Evolutionary conservation across 768 basidiomycete genomes (phyloP), one percentile per base, ranked within the genome.

Genomic region (Tulasnella sp.): DNA sequence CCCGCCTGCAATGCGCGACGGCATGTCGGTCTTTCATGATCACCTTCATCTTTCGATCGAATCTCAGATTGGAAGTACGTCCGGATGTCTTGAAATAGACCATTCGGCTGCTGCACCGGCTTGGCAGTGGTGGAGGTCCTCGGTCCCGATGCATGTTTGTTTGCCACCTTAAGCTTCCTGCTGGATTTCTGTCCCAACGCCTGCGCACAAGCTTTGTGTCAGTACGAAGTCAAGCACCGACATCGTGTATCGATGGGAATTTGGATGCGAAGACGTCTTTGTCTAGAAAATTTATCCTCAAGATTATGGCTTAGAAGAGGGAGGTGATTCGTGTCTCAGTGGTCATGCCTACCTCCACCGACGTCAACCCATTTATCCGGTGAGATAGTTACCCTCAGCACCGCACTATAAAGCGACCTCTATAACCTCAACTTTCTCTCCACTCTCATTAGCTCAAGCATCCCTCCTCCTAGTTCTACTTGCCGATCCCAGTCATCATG

Each of bases 1-100:
- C 91, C 94, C 94, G 95, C 42, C 91, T 88, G 94, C 94, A 96
- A 82, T 92, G 90, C 0, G 94, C 95, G 55, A 97, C 92, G 4
- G 93, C 92, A 83, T 93, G 90, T 92, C 93, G 95, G 81, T 89
- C 88, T 83, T 95, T 95, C 80, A 96, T 86, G 55, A 85, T 89
- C 26, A 96, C 90, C 83, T 92, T 95, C 94, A 96, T 95, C n/a
- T 35, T 29, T n/a, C 3, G 39, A 55, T 74, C 46, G 32, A 74
- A 48, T 26, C 40, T 40, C 37, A 10, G 37, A 73, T n/a, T 40
- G 71, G 39, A 73, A 37, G 71, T 40, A 37, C 39, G 71, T 44
- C 44, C 44, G 44, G 44, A 44, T 44, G 44, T 4, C 44, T 44
- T 44, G 44, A 44, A 44, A 44, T 44, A 44, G 44, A 7, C 44